phyloP scores from a whole-genome alignment of 306 rosid genomes.

The Corylus heterophylla region DNA sequence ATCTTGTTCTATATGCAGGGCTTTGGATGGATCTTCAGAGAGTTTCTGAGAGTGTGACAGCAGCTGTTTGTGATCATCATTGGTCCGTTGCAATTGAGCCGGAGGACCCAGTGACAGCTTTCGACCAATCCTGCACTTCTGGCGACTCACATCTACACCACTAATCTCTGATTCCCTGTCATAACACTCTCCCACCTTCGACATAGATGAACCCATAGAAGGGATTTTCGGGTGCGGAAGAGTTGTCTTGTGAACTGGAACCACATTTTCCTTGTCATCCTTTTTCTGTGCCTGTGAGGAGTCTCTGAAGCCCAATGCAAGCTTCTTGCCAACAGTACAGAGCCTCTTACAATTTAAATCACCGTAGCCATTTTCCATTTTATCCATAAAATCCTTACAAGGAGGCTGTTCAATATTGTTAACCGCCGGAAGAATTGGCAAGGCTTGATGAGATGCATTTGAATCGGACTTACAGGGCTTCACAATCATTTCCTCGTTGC shows the following conservation, averaged over 20 bases:
- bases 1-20: conserved; percentile 17
- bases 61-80: not conserved
- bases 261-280: conserved; percentile 31
- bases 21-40: conserved; percentile 21
- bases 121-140: conserved; percentile 3
- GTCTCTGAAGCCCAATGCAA: conserved; percentile 25
- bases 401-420: conserved; percentile 5
- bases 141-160: not conserved
- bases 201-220: conserved; percentile 1
- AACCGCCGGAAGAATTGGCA: not conserved
- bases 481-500: not conserved
- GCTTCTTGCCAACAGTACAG: conserved; percentile 29
- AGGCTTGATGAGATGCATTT: not conserved
- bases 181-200: not conserved
- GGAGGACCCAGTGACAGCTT: conserved; percentile 18
- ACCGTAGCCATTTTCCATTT: conserved; percentile 8
- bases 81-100: conserved; percentile 3
- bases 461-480: not conserved
- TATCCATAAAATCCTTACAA: not conserved
- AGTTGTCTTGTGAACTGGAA: conserved; percentile 14
- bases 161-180: conserved; percentile 9
- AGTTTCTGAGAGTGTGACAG: conserved; percentile 10
- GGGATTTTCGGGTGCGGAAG: not conserved
- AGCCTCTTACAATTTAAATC: conserved; percentile 10
- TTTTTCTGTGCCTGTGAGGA: conserved; percentile 17